These are phyloP conservation scores for Beauveria asiatica DNA, from an alignment of 2,329 filamentous ascomycete species.

Conservation along the genomic window DNA sequence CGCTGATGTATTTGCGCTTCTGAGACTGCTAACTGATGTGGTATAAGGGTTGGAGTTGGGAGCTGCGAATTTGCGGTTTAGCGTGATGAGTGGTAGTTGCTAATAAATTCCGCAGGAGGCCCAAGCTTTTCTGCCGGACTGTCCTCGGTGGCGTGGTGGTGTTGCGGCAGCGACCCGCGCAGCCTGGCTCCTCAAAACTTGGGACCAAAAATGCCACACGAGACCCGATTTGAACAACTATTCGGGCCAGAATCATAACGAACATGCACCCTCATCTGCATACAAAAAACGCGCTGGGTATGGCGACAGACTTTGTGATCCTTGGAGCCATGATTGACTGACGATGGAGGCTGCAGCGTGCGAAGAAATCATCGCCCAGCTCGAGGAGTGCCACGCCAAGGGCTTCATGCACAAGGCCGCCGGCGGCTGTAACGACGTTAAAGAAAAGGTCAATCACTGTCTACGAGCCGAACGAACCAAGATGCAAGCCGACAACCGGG, in stretches of 20 bases:
- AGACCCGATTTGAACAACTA: not conserved
- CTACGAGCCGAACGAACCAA: conserved; percentile 72
- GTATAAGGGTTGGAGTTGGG: not conserved
- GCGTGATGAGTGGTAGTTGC: conserved; percentile 1
- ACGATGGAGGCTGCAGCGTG: conserved; percentile 56
- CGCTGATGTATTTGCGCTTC: not conserved
- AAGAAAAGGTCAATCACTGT: conserved; percentile 76
- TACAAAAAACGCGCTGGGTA: conserved; percentile 85
- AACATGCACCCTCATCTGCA: conserved; percentile 97
- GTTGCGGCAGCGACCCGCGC: not conserved
- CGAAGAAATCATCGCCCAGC: conserved; percentile 84
- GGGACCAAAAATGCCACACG: not conserved
- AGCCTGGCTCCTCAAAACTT: not conserved
- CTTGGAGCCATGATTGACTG: conserved; percentile 8
- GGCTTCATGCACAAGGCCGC: conserved; percentile 89
- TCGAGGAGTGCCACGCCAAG: conserved; percentile 89
- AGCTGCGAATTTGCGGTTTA: not conserved
- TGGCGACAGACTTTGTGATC: not conserved
- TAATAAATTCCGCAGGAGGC: conserved; percentile 17
- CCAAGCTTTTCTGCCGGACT: conserved; percentile 20
- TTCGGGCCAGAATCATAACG: conserved; percentile 8
- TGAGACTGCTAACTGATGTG: not conserved
- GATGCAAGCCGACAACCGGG: conserved; percentile 68
- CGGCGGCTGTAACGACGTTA: conserved; percentile 83
- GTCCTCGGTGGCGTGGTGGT: not conserved